phyloP scores from a whole-genome alignment of 768 basidiomycete genomes.

The Dictyophora rubrovolvata region DNA sequence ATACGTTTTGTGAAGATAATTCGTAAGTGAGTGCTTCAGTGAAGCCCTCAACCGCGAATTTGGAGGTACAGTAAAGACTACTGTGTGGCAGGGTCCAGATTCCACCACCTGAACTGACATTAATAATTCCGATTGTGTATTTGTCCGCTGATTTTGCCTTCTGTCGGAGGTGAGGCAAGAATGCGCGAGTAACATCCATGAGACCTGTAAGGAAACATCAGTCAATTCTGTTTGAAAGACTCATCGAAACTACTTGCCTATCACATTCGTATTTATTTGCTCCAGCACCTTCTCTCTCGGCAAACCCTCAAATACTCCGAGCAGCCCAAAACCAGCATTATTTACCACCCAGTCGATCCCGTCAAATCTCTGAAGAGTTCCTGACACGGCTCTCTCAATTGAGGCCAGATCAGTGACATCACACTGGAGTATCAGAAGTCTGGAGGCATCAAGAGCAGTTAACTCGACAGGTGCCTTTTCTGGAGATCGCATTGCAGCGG shows the following conservation, averaged over 20 bases:
- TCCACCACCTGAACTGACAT: conserved; percentile 17
- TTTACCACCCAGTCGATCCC: conserved; percentile 15
- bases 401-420: conserved; percentile 12
- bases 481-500: conserved; percentile 17
- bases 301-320: conserved; percentile 13
- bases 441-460: conserved; percentile 1
- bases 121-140: conserved; percentile 14
- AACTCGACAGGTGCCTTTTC: conserved; percentile 7
- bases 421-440: conserved; percentile 12
- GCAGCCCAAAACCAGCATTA: conserved; percentile 17
- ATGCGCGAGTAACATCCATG: conserved; percentile 17
- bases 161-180: conserved; percentile 16
- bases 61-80: conserved; percentile 16
- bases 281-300: conserved; percentile 14
- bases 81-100: conserved; percentile 14
- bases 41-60: conserved; percentile 19
- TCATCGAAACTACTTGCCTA: conserved; percentile 9
- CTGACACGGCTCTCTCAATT: conserved; percentile 11
- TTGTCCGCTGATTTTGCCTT: conserved; percentile 2
- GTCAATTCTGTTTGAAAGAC: neutral
- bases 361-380: conserved; percentile 10
- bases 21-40: conserved; percentile 17
- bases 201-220: conserved; percentile 8
- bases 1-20: conserved; percentile 17
- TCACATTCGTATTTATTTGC: conserved; percentile 18